A percentile compares a stretch with the other conserved stretches of the same genome.
These are phyloP conservation scores for Microcyclosporella mali DNA, from an alignment of 2,329 filamentous ascomycete genomes.

Conservation along the genomic window DNA sequence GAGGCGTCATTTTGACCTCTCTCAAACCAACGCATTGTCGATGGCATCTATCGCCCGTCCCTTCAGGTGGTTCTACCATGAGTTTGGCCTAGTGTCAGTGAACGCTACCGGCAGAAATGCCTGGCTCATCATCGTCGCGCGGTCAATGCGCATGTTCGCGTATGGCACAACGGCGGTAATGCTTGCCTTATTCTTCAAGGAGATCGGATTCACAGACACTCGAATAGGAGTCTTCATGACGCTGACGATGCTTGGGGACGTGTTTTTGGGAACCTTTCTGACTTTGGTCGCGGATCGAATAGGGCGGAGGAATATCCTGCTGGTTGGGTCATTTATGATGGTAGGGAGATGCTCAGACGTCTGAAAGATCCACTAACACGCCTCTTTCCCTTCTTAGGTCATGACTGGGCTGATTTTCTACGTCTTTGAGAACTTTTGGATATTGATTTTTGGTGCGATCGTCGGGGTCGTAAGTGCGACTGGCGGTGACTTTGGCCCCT, in stretches of 20 bases:
- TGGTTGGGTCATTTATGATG: constrained; percentile 29
- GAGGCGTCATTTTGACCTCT: too few relatives aligned
- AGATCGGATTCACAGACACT: constrained; percentile 28
- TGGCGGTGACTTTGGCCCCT: constrained; percentile 62
- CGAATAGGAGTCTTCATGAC: constrained; percentile 33
- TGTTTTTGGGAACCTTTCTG: constrained; percentile 29
- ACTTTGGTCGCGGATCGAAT: constrained; percentile 31
- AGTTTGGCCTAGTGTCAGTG: constrained; percentile 30
- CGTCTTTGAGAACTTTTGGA: constrained; percentile 30
- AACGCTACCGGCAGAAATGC: constrained; percentile 39
- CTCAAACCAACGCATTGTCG: not conserved
- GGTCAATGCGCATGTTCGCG: constrained; percentile 34
- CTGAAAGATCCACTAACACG: too few relatives aligned
- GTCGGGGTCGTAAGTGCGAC: constrained; percentile 30
- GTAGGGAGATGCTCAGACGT: not conserved
- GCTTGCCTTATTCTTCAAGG: constrained; percentile 30
- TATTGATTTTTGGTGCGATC: constrained; percentile 29
- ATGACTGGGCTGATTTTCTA: constrained; percentile 28
- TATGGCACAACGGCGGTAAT: constrained; percentile 23
- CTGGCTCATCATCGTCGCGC: constrained; percentile 48
- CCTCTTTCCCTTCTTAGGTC: not conserved
- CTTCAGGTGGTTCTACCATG: constrained; percentile 28
- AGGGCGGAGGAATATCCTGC: constrained; percentile 28
- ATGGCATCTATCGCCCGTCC: constrained; percentile 20
- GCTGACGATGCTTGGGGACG: constrained; percentile 27